Percentiles rank a stretch among this genome's conserved stretches.
These are phyloP conservation scores for Torulaspora gathmanii DNA, from an alignment of 805 yeast genomes.

Conservation along the genomic window DNA sequence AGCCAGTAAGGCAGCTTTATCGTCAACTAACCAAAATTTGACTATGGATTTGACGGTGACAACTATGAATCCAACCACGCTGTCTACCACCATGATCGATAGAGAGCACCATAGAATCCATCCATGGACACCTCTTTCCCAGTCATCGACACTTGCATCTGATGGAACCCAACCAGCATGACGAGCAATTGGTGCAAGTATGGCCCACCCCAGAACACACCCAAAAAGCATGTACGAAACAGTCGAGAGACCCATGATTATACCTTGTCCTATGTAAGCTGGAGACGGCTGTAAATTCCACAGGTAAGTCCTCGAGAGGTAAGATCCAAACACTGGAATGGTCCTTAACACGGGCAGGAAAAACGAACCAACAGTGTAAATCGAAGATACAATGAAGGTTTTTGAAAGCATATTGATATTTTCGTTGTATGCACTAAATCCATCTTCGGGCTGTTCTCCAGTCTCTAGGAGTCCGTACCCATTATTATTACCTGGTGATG, in stretches of 20 bases:
- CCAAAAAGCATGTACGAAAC: conserved; percentile 90
- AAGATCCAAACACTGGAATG: conserved; percentile 71
- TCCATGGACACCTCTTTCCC: conserved; percentile 93
- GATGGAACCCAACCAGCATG: conserved; percentile 83
- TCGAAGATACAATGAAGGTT: conserved; percentile 66
- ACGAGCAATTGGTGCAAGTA: conserved; percentile 78
- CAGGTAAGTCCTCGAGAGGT: conserved; percentile 56
- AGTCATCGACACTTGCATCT: conserved; percentile 64
- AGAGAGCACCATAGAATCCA: conserved; percentile 95
- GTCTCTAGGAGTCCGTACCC: conserved; percentile 7
- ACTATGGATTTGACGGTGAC: conserved; percentile 46
- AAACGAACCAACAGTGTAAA: conserved; percentile 66
- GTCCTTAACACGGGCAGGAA: conserved; percentile 64
- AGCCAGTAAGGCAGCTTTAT: conserved; percentile 24
- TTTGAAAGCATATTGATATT: conserved; percentile 56
- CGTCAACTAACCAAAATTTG: conserved; percentile 23
- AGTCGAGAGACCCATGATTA: conserved; percentile 93
- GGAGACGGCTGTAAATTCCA: conserved; percentile 96
- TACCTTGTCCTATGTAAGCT: conserved; percentile 95
- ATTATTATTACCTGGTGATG: not conserved
- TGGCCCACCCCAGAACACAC: conserved; percentile 84
- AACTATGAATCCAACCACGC: conserved; percentile 71
- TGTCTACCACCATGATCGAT: conserved; percentile 90
- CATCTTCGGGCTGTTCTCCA: conserved; percentile 5
- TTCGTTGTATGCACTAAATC: conserved; percentile 37